Evolutionary conservation across 164 flowering plant species (phyloP).

Genomic region (Nymphaea colorata): DNA sequence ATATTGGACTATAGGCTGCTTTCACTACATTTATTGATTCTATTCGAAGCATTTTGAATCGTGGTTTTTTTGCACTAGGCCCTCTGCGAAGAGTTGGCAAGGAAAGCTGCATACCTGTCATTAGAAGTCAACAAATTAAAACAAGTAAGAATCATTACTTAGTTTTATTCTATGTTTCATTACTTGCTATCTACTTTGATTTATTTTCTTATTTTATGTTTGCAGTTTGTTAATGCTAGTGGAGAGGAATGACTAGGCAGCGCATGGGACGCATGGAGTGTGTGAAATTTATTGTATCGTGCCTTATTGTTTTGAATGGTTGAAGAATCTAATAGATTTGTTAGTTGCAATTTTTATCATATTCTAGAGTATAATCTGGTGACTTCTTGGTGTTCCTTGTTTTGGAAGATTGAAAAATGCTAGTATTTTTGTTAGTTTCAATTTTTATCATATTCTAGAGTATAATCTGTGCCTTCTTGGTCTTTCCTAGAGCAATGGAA

Average conservation of each 20-base stretch:
- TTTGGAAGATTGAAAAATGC: no score
- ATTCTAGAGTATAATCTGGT: not conserved
- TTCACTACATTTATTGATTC: no score
- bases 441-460: not conserved
- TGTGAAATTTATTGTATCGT: no score
- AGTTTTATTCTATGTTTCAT: no score
- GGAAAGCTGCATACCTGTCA: slow-evolving; percentile 54
- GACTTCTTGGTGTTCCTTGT: not conserved
- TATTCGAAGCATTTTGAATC: not conserved
- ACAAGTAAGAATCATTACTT: slow-evolving; percentile 30
- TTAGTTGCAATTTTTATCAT: not conserved
- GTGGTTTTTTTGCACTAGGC: slow-evolving; percentile 32
- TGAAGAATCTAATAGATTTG: no score
- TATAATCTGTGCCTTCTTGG: not conserved
- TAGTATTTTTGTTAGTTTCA: not conserved
- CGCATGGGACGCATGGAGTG: no score
- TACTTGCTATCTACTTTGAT: no score
- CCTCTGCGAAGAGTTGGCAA: slow-evolving; percentile 53
- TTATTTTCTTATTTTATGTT: not conserved
- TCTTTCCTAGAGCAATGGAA: no score
- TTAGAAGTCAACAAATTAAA: slow-evolving; percentile 54
- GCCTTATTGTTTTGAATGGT: not conserved
- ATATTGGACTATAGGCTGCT: not conserved
- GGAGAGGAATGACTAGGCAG: no score
- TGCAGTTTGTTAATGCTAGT: no score